Evolutionary conservation across 2,329 filamentous ascomycete species (phyloP), one percentile per base, ranked within the genome.

Genomic region (Claviceps lovelessii): DNA sequence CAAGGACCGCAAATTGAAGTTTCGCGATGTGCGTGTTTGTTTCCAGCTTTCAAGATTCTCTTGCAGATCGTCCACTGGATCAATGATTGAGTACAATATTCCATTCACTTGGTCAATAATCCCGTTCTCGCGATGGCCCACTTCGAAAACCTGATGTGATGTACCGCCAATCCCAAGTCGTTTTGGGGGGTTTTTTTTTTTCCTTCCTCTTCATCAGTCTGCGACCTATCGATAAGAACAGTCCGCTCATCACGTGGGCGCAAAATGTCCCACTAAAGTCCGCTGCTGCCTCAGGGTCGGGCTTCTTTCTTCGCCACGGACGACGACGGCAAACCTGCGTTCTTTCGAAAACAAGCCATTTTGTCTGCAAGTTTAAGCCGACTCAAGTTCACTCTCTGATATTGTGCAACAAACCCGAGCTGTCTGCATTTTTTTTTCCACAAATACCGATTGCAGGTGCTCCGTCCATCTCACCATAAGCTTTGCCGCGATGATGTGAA

Each of bases 401-500:
- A 9, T 52, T 28, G 49, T 48, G 13, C 5, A 42, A 31, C 3
- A 39, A 19, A 15, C 9, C 8, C 17, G n/a, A 51, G 33, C 23
- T 54, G 7, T n/a, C 23, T 19, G 41, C 13, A 37, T 3, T 17
- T 13, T 8, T 9, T 29, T 29, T 23, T 15, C 47, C 51, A 17
- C 51, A 51, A 13, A 41, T 53, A 35, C 39, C 42, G 17, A 56
- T 31, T 19, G 28, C 23, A n/a, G 33, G n/a, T 49, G 37, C n/a
- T 51, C 41, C 55, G 54, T 54, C 56, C 45, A 8, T 53, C 55
- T 41, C 52, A 56, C 58, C 59, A 59, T 59, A 59, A 61, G 57
- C 42, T 61, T 62, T 60, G 63, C 61, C 65, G 65, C 68, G 68
- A 70, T 70, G 63, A 70, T 70, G 68, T 70, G 67, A 70, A 64